phyloP scores from a whole-genome alignment of 345 rosid genomes.

The Populus deltoides region DNA sequence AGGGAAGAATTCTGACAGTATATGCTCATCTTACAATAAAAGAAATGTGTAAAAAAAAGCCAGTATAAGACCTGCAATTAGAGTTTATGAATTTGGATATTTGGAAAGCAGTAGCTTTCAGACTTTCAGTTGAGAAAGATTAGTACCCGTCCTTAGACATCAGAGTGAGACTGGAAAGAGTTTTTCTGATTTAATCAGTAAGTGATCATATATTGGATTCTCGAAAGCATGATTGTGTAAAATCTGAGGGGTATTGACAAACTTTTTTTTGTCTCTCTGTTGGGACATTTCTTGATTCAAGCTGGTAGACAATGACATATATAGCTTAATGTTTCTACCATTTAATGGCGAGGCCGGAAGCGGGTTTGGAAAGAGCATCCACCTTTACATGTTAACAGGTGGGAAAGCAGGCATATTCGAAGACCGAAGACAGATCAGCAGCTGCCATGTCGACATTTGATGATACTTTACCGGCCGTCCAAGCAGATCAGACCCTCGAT shows the following conservation, averaged over 20 bases:
- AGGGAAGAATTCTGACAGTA: not conserved
- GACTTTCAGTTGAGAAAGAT: not conserved
- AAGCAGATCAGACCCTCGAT: constrained; percentile 53
- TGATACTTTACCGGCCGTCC: constrained; percentile 76
- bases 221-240: not conserved
- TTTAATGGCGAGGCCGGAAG: constrained; percentile 71
- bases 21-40: not conserved
- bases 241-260: not conserved
- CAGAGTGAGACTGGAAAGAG: not conserved
- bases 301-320: not conserved
- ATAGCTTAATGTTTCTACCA: not conserved
- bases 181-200: not conserved
- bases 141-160: not conserved
- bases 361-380: constrained; percentile 90
- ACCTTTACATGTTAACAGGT: constrained; percentile 56
- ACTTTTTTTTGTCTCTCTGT: not conserved
- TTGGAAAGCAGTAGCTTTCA: not conserved
- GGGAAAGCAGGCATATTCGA: constrained; percentile 96
- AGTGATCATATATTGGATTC: not conserved
- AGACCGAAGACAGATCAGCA: constrained; percentile 88
- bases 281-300: not conserved
- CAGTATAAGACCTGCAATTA: not conserved
- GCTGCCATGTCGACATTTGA: constrained; percentile 94
- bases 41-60: not conserved
- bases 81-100: not conserved